Base-by-base conservation (phyloP, 2,329 filamentous ascomycete species). In the Neospermospora avenae region DNA sequence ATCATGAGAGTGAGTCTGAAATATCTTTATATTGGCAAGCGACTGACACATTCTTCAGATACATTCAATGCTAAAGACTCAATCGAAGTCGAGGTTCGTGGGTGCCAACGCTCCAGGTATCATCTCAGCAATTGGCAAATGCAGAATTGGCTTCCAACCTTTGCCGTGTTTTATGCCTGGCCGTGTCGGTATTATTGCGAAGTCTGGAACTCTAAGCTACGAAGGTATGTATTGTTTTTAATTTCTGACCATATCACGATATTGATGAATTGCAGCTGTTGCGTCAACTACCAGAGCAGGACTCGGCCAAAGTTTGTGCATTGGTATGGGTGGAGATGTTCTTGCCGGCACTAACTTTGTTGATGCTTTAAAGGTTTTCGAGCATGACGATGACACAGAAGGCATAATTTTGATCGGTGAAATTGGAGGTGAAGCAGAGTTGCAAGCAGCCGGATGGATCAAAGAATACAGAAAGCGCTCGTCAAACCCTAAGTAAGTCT, bases 61-160 rank as follows among this genome's bases (percentile, higher is more conserved):
- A 65, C 84, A 88, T 65, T 84, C 84, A 2, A 88, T 90, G 59
- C 76, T 91, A 1, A 81, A 83, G 63, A 86, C 86, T 0, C 88
- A 91, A 68, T 87, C 84, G 0, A 86, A 83, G 63, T 88, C 84
- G 3, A 79, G 88, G 54, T 76, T 91, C 0, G 85, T 91, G 1
- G 88, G 88, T 11, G 86, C 88, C 10, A 91, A 91, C 70, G 85
- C 86, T 20, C 87, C 88, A 0, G 88, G 88, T 0, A 90, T 91
- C 59, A 90, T 91, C 62, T 89, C 87, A 20, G 82, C 87, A 0
- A 82, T 86, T 60, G 87, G 86, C 0, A 83, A 80, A 67, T 90
- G 88, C 67, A 80, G 85, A 46, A 85, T 89, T 70, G 89, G 90
- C 0, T 92, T 93, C 70, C 89, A 92, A 72, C 90, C 90, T 4